A percentile compares a stretch with the other conserved stretches of the same genome.
Evolutionary conservation across 805 yeast species (phyloP).

Genomic region (Sungouiella thailandica): DNA sequence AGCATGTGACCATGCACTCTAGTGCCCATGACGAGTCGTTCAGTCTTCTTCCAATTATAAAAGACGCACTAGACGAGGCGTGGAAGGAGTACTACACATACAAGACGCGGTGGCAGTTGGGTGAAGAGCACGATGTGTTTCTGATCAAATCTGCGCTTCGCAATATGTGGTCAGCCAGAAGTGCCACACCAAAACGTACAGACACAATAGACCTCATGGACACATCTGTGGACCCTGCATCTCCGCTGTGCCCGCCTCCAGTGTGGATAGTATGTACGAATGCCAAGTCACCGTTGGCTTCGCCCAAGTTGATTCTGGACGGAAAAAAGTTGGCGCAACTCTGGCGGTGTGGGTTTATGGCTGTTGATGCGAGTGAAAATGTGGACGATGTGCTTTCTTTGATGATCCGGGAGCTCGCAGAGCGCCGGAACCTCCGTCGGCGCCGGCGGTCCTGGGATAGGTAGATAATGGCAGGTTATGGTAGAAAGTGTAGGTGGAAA

Average conservation of each 20-base stretch:
- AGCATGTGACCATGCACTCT: slow-evolving; percentile 3
- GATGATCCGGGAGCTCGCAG: slow-evolving; percentile 56
- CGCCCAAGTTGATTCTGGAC: slow-evolving; percentile 53
- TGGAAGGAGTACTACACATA: slow-evolving; percentile 65
- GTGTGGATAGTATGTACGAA: slow-evolving; percentile 66
- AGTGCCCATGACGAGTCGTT: slow-evolving; percentile 20
- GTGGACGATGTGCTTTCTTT: slow-evolving; percentile 56
- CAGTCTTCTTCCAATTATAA: slow-evolving; percentile 41
- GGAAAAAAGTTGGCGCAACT: slow-evolving; percentile 53
- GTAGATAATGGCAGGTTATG: too few relatives aligned
- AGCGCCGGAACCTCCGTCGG: slow-evolving; percentile 27
- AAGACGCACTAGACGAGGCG: slow-evolving; percentile 60
- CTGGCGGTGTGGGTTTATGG: slow-evolving; percentile 66
- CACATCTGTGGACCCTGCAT: slow-evolving; percentile 29
- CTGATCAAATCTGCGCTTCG: slow-evolving; percentile 55
- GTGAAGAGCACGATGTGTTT: slow-evolving; percentile 64
- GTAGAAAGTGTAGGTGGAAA: background rate
- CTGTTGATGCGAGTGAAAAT: slow-evolving; percentile 50
- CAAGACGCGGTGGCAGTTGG: slow-evolving; percentile 52
- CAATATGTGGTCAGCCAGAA: slow-evolving; percentile 41
- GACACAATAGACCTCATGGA: slow-evolving; percentile 14
- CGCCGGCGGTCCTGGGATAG: too few relatives aligned
- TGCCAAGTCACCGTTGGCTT: slow-evolving; percentile 47
- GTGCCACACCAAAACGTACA: too few relatives aligned
- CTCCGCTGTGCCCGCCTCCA: slow-evolving; percentile 51